A percentile compares a stretch with the other conserved stretches of the same genome.
Conservation (phyloP, 257 asterid species). For the Solanum pennellii region DNA sequence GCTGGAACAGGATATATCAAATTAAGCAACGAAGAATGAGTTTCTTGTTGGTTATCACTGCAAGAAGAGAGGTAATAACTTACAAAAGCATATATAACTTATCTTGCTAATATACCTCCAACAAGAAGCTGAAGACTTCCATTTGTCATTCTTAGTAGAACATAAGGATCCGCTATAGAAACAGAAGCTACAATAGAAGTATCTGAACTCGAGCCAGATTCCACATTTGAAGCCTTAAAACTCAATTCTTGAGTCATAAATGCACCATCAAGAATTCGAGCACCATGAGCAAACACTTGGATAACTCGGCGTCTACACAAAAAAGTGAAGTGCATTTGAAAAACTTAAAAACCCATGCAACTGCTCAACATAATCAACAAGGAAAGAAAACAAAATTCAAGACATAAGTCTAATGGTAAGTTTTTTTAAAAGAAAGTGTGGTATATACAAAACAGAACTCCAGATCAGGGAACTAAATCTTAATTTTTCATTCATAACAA, state of each 20-base stretch:
- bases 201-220: conserved; percentile 59
- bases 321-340: conserved; percentile 1
- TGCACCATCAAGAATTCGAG: conserved; percentile 93
- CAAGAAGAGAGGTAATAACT: background rate
- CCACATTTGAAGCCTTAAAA: conserved; percentile 64
- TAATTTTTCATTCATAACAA: background rate
- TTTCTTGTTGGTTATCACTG: background rate
- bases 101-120: conserved; percentile 55
- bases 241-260: conserved; percentile 93
- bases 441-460: background rate
- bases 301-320: conserved; percentile 80
- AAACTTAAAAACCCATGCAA: background rate
- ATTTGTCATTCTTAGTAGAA: conserved; percentile 80
- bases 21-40: background rate
- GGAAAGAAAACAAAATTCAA: background rate
- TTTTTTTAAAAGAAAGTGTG: background rate
- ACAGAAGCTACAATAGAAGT: conserved; percentile 58
- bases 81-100: background rate
- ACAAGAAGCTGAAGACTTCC: conserved; percentile 93
- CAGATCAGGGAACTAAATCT: background rate
- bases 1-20: background rate
- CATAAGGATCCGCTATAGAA: conserved; percentile 94
- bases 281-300: conserved; percentile 89
- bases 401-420: background rate
- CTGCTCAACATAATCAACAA: background rate